Percentiles rank a stretch among this genome's conserved stretches.
phyloP scores from a whole-genome alignment of 163 green algal species.

The Volvox carteri region DNA sequence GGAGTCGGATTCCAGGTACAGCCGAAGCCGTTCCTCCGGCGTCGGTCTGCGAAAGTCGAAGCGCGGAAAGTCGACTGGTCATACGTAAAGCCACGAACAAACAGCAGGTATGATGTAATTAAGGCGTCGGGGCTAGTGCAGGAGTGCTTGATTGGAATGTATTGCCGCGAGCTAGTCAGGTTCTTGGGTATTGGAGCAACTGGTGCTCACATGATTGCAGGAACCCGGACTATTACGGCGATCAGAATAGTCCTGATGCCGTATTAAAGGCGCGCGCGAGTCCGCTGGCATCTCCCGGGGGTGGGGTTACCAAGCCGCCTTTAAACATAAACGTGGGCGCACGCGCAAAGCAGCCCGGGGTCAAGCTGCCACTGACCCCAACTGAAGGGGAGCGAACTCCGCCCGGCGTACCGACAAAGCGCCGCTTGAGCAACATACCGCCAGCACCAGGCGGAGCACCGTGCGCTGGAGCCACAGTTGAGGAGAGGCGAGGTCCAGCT shows the following conservation, averaged over 20 bases:
- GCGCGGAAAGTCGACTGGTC: slow-evolving; percentile 60
- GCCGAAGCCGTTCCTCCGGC: slow-evolving; percentile 58
- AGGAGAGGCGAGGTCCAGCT: background rate
- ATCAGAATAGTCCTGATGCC: slow-evolving; percentile 8
- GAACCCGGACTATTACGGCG: slow-evolving; percentile 46
- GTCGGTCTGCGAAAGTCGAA: slow-evolving; percentile 41
- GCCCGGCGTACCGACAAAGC: background rate
- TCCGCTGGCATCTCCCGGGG: slow-evolving; percentile 7
- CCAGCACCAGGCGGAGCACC: background rate
- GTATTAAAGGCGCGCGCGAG: background rate
- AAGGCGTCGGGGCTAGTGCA: too few relatives aligned
- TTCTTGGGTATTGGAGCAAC: too few relatives aligned
- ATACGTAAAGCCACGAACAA: slow-evolving; percentile 57
- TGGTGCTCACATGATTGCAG: background rate
- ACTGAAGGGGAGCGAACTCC: slow-evolving; percentile 23
- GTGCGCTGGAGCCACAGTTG: background rate
- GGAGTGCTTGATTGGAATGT: too few relatives aligned
- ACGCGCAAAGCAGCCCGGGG: slow-evolving; percentile 23
- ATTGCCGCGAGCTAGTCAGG: too few relatives aligned
- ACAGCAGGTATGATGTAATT: slow-evolving; percentile 41
- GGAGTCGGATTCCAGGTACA: background rate
- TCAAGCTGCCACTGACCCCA: slow-evolving; percentile 7
- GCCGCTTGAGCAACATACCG: slow-evolving; percentile 46
- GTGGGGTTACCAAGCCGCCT: background rate
- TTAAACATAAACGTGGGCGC: slow-evolving; percentile 20